These are phyloP conservation scores for Thelonectria rubi DNA, from an alignment of 2,329 filamentous ascomycete genomes.

Conservation along the genomic window DNA sequence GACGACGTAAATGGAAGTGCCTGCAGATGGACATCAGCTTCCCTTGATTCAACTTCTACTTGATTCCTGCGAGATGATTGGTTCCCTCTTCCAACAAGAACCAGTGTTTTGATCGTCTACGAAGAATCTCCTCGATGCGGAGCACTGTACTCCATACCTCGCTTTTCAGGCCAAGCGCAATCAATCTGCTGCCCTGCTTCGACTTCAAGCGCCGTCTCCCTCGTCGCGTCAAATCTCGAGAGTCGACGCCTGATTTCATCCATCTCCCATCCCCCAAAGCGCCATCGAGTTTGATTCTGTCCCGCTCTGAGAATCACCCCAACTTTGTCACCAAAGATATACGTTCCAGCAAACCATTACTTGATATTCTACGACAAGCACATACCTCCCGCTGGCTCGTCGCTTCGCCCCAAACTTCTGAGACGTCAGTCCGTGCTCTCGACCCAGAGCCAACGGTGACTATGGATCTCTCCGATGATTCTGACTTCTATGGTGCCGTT, in stretches of 20 bases:
- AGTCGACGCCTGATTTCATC: too few species aligned
- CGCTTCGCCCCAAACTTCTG: not conserved
- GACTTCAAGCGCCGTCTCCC: not conserved
- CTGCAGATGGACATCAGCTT: not conserved
- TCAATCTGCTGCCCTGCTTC: not conserved
- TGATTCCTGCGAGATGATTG: not conserved
- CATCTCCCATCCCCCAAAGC: not conserved
- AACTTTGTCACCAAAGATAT: too few species aligned
- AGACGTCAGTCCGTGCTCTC: not conserved
- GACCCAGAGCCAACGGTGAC: not conserved
- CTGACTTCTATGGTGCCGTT: slow-evolving; percentile 64
- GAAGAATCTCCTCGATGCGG: not conserved
- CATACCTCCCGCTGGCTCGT: not conserved
- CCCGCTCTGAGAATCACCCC: not conserved
- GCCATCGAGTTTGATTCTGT: not conserved
- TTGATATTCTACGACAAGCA: too few species aligned
- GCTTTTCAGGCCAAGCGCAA: not conserved
- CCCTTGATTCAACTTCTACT: not conserved
- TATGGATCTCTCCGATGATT: slow-evolving; percentile 58
- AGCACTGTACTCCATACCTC: not conserved
- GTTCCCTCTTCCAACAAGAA: not conserved
- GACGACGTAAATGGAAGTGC: not conserved
- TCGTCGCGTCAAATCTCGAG: not conserved
- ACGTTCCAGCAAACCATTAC: too few species aligned
- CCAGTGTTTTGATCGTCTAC: not conserved